Conservation (phyloP, 2,329 filamentous ascomycete genomes). For the Chaetomiaceae sp. region DNA sequence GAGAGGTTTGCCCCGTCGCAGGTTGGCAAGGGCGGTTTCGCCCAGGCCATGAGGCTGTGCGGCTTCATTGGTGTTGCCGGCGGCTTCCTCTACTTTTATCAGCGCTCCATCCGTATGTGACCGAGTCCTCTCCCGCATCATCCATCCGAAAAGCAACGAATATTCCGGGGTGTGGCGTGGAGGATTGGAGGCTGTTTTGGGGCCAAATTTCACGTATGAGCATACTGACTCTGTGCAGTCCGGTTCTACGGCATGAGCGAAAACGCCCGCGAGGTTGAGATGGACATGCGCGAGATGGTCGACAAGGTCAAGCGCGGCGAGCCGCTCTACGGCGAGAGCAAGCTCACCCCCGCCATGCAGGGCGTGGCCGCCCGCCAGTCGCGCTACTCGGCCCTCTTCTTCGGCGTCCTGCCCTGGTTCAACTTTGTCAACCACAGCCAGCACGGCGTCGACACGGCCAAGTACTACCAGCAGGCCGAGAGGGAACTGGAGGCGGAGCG, state of each 20-base stretch:
- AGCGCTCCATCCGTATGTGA: constrained; percentile 73
- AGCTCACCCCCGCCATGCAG: constrained; percentile 82
- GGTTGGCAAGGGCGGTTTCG: constrained; percentile 76
- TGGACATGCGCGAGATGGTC: constrained; percentile 99
- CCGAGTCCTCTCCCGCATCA: constrained; percentile 5
- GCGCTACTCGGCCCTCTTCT: constrained; percentile 79
- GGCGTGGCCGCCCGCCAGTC: constrained; percentile 90
- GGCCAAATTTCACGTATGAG: too few relatives aligned
- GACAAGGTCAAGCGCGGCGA: constrained; percentile 89
- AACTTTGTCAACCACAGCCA: constrained; percentile 96
- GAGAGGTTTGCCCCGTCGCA: constrained; percentile 83
- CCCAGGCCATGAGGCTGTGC: constrained; percentile 74
- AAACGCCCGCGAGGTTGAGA: constrained; percentile 84
- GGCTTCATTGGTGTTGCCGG: constrained; percentile 68
- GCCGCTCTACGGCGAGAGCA: constrained; percentile 79
- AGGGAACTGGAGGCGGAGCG: constrained; percentile 80
- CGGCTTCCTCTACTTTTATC: constrained; percentile 81
- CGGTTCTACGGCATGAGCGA: constrained; percentile 95
- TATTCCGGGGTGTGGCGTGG: neutral
- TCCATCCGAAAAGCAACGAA: neutral
- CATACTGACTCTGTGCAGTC: too few relatives aligned
- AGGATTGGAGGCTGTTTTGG: neutral
- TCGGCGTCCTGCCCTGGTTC: constrained; percentile 88
- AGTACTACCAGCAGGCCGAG: constrained; percentile 97
- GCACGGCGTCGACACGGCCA: constrained; percentile 96